These are phyloP conservation scores for Cladophialophora bantiana DNA, from an alignment of 2,329 filamentous ascomycete species.

Conservation along the genomic window DNA sequence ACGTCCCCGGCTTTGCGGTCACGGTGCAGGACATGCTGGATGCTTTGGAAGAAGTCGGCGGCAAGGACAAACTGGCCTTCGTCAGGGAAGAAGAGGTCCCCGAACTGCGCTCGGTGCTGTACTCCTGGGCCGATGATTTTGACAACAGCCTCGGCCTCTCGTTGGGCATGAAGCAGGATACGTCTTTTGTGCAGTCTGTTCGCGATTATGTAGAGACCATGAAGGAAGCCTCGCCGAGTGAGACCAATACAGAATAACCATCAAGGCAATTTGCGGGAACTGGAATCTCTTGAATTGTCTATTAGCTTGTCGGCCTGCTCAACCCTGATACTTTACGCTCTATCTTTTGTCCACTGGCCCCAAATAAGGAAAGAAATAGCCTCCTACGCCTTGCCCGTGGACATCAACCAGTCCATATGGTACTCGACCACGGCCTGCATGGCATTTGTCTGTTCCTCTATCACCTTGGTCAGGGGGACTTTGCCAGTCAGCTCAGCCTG, in stretches of 20 bases:
- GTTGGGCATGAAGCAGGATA: constrained; percentile 60
- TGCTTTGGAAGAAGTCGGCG: constrained; percentile 61
- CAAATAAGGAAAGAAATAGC: background rate
- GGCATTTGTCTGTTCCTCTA: constrained; percentile 62
- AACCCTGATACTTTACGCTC: too few relatives aligned
- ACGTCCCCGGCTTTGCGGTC: constrained; percentile 61
- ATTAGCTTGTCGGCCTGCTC: too few relatives aligned
- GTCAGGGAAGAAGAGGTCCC: constrained; percentile 60
- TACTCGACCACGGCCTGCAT: constrained; percentile 65
- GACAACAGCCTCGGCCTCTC: constrained; percentile 59
- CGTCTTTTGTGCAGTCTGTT: constrained; percentile 61
- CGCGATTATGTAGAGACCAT: constrained; percentile 58
- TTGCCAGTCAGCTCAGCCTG: constrained; percentile 58
- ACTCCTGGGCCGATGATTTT: constrained; percentile 63
- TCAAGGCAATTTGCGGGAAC: background rate
- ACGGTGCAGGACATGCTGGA: constrained; percentile 63
- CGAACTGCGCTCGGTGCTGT: constrained; percentile 58
- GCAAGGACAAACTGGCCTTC: constrained; percentile 57
- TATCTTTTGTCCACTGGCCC: too few relatives aligned
- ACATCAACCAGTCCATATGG: constrained; percentile 61
- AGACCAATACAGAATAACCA: background rate
- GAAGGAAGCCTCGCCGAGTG: background rate
- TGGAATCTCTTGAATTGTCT: background rate
- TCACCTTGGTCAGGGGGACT: constrained; percentile 60
- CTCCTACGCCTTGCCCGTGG: constrained; percentile 47